A percentile compares a stretch with the other conserved stretches of the same genome.
These are phyloP conservation scores for Panicum hallii DNA, from an alignment of 202 grass and related monocot genomes.

Conservation along the genomic window DNA sequence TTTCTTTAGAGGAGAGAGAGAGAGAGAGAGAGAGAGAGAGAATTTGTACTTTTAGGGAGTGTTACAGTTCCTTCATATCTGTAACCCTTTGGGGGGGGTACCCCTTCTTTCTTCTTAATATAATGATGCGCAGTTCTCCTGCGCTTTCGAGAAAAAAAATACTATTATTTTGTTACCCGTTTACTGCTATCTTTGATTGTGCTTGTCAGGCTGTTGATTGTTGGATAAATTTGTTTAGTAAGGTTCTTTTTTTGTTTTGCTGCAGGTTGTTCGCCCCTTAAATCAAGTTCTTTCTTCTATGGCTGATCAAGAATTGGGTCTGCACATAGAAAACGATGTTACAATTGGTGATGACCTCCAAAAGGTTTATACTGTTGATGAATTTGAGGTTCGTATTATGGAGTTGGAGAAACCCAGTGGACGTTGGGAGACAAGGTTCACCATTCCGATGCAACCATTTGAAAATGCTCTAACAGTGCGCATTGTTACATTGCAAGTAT, in stretches of 20 bases:
- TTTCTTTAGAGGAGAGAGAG: no score
- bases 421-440: slow-evolving; percentile 70
- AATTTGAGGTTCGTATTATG: slow-evolving; percentile 92
- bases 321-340: slow-evolving; percentile 71
- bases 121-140: no score
- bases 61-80: no score
- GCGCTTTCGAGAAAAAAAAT: no score
- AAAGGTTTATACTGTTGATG: slow-evolving; percentile 89
- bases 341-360: slow-evolving; percentile 72
- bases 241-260: slow-evolving; percentile 41
- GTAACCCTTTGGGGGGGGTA: no score
- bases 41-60: no score
- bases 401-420: slow-evolving; percentile 75
- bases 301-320: slow-evolving; percentile 76
- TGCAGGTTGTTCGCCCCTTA: slow-evolving; percentile 73
- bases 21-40: no score
- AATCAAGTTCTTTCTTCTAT: slow-evolving; percentile 84
- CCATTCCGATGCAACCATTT: slow-evolving; percentile 90
- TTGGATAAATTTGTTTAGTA: slow-evolving; percentile 16
- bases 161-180: no score
- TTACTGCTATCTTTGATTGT: slow-evolving; percentile 29
- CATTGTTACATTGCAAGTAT: slow-evolving; percentile 87
- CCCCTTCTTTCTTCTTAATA: no score
- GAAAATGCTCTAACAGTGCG: slow-evolving; percentile 95
- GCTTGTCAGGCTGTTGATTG: neutral